phyloP scores from a whole-genome alignment of 371 early-diverging fungal genomes.

The Saksenaea vasiformis region DNA sequence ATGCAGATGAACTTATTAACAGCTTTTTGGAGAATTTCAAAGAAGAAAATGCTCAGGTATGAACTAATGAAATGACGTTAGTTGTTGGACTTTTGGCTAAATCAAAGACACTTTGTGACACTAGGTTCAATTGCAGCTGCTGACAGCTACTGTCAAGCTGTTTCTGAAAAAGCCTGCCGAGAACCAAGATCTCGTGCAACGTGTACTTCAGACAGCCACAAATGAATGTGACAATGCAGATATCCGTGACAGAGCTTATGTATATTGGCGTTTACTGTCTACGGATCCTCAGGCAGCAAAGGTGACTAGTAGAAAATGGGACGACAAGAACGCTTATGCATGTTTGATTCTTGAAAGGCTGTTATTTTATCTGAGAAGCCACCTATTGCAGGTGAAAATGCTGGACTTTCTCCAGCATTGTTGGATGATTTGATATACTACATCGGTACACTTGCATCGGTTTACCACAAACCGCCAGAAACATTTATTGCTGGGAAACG shows the following conservation, averaged over 20 bases:
- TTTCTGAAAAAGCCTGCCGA: slow-evolving; percentile 89
- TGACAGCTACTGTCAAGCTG: slow-evolving; percentile 90
- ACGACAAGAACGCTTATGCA: not conserved
- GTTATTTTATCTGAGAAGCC: slow-evolving; percentile 90
- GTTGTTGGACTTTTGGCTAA: not conserved
- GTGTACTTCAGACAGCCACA: slow-evolving; percentile 85
- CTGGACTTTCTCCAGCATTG: slow-evolving; percentile 76
- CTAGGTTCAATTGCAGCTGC: slow-evolving; percentile 83
- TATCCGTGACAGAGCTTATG: slow-evolving; percentile 93
- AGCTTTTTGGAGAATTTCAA: slow-evolving; percentile 77
- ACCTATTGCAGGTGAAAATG: slow-evolving; percentile 84
- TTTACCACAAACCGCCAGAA: slow-evolving; percentile 92
- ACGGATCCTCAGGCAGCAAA: slow-evolving; percentile 89
- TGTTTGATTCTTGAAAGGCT: slow-evolving; percentile 32
- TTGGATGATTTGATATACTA: slow-evolving; percentile 88
- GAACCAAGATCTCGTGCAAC: slow-evolving; percentile 86
- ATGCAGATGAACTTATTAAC: slow-evolving; percentile 84
- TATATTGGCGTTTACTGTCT: slow-evolving; percentile 95
- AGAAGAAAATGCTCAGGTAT: slow-evolving; percentile 69
- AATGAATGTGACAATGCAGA: slow-evolving; percentile 94
- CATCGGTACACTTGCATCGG: slow-evolving; percentile 87
- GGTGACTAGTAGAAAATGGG: slow-evolving; percentile 11
- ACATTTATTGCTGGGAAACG: slow-evolving; percentile 73
- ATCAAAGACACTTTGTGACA: not conserved
- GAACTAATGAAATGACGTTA: slow-evolving; percentile 40